A percentile compares a stretch with the other conserved stretches of the same genome.
Evolutionary conservation across 352 stramenopile species (phyloP).

Genomic region (Phytophthora cactorum): DNA sequence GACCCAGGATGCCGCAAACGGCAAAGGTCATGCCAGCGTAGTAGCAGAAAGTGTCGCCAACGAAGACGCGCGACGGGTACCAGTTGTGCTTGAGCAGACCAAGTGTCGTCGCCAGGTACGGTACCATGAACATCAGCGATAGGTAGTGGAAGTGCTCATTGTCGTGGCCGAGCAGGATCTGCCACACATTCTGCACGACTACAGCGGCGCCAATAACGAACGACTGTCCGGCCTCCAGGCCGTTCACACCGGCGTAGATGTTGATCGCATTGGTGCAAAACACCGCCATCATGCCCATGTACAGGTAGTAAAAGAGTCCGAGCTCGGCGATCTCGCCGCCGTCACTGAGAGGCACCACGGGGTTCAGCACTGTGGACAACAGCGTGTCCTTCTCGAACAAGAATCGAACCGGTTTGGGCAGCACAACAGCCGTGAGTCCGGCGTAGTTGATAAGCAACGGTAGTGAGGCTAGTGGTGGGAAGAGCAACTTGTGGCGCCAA

Average conservation of each 20-base stretch:
- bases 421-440: constrained; percentile 94
- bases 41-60: constrained; percentile 99
- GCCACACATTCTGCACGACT: constrained; percentile 95
- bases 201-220: constrained; percentile 94
- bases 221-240: constrained; percentile 96
- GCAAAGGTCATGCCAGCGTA: constrained; percentile 99
- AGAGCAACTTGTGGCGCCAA: constrained; percentile 97
- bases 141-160: constrained; percentile 94
- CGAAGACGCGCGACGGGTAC: constrained; percentile 97
- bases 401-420: constrained; percentile 89
- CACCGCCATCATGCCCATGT: constrained; percentile 98
- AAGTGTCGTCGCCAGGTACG: constrained; percentile 94
- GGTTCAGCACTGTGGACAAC: constrained; percentile 64
- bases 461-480: constrained; percentile 96
- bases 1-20: constrained; percentile 94
- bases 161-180: constrained; percentile 89
- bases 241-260: constrained; percentile 99
- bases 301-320: constrained; percentile 96
- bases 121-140: constrained; percentile 97
- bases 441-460: constrained; percentile 97
- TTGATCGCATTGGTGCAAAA: constrained; percentile 99
- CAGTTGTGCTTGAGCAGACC: constrained; percentile 97
- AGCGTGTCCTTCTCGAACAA: constrained; percentile 71
- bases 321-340: constrained; percentile 93
- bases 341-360: constrained; percentile 72